A percentile compares a stretch with the other conserved stretches of the same genome.
Conservation (phyloP, 495 filamentous ascomycete species). For the Staphylotrichum longicolle region DNA sequence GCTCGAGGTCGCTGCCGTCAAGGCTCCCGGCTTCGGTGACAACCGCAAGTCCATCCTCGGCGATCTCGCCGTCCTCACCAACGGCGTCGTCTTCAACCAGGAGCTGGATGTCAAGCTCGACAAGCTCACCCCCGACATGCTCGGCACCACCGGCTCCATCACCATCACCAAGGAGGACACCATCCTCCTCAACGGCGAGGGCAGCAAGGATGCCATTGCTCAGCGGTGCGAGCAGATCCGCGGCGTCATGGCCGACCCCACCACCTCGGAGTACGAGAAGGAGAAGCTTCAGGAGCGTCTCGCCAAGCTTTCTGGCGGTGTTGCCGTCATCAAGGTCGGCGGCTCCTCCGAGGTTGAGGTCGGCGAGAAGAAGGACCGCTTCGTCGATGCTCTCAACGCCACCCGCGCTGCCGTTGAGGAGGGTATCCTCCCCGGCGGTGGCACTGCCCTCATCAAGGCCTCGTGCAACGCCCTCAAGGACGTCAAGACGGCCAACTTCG, state of each 20-base stretch:
- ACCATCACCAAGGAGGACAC: conserved; percentile 99
- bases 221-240: conserved; percentile 99
- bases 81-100: conserved; percentile 94
- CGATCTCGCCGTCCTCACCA: conserved; percentile 91
- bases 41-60: conserved; percentile 99
- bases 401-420: conserved; percentile 98
- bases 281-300: conserved; percentile 99
- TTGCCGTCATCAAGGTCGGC: conserved; percentile 98
- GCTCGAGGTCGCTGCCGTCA: conserved; percentile 96
- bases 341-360: conserved; percentile 98
- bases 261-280: conserved; percentile 98
- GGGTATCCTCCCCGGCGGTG: conserved; percentile 97
- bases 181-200: conserved; percentile 96
- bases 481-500: conserved; percentile 90
- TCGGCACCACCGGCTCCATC: conserved; percentile 95
- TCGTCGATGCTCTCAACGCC: conserved; percentile 96
- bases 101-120: conserved; percentile 99
- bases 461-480: conserved; percentile 79
- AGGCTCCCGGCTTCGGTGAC: conserved; percentile 98
- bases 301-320: conserved; percentile 97
- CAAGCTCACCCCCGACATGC: conserved; percentile 92
- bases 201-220: conserved; percentile 87
- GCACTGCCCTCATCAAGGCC: conserved; percentile 96
- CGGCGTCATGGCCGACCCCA: conserved; percentile 88
- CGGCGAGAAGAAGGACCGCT: conserved; percentile 98